Percentiles rank a stretch among this genome's conserved stretches.
These are phyloP conservation scores for Ustilago nuda DNA, from an alignment of 1,284 basidiomycete species.

Conservation along the genomic window DNA sequence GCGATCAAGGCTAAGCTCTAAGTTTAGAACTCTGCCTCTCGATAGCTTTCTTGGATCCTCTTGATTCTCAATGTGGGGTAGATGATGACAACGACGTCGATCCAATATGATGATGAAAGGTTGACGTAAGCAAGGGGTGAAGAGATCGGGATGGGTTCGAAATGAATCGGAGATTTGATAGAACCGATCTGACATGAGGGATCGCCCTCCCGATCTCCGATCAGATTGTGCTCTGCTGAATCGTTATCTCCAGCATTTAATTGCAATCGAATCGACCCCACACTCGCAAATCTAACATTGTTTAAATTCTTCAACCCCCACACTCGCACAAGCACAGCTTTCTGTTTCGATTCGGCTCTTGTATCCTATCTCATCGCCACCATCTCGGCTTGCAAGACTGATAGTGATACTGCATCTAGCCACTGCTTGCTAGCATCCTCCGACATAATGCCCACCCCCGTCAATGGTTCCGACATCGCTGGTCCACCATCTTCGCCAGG, in stretches of 20 bases:
- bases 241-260: no score
- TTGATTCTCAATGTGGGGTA: no score
- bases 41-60: not conserved
- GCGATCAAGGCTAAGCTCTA: conserved; percentile 31
- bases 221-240: no score
- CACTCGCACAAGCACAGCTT: not conserved
- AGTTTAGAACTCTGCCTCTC: not conserved
- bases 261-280: not conserved
- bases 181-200: no score
- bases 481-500: not conserved
- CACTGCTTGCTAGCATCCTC: not conserved
- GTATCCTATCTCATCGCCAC: no score
- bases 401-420: not conserved
- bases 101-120: no score
- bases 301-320: not conserved
- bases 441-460: conserved; percentile 35
- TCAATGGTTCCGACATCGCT: conserved; percentile 12
- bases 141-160: no score
- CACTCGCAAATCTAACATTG: not conserved
- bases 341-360: not conserved
- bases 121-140: no score
- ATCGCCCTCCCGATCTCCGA: no score
- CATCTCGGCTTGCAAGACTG: not conserved
- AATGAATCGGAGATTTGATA: no score
- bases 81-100: no score